Evolutionary conservation across 2,329 filamentous ascomycete genomes (phyloP).

Genomic region (Curvularia lunata): DNA sequence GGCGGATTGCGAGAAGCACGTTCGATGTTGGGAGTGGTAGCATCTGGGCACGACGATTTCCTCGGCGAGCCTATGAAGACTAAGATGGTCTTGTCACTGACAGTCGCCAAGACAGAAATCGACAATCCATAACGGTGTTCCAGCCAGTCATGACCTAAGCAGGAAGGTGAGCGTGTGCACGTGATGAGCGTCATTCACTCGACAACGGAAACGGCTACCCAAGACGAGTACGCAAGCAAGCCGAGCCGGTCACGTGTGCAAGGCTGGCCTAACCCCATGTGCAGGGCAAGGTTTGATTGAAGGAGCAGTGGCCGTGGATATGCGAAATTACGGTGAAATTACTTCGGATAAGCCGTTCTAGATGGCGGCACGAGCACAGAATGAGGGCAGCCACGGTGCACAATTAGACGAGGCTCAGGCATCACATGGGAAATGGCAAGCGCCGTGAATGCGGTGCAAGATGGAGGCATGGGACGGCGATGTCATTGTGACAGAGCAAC

Average conservation of each 20-base stretch:
- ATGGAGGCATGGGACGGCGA: background rate
- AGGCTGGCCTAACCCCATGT: background rate
- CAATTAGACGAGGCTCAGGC: background rate
- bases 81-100: no score
- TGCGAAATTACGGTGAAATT: conserved; percentile 14
- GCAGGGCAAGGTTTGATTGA: conserved; percentile 4
- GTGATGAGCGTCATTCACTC: background rate
- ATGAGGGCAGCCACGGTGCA: background rate
- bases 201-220: background rate
- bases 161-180: background rate
- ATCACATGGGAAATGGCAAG: background rate
- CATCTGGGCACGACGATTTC: background rate
- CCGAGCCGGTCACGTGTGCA: background rate
- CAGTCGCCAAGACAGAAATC: background rate
- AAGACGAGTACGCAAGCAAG: background rate
- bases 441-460: background rate
- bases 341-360: background rate
- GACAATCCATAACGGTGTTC: background rate
- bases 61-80: no score
- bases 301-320: conserved; percentile 5
- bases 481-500: background rate
- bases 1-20: background rate
- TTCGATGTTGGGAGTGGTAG: background rate
- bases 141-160: background rate
- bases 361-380: background rate